A percentile compares a stretch with the other conserved stretches of the same genome.
phyloP scores from a whole-genome alignment of 495 filamentous ascomycete genomes.

The Neurospora tetraspora region DNA sequence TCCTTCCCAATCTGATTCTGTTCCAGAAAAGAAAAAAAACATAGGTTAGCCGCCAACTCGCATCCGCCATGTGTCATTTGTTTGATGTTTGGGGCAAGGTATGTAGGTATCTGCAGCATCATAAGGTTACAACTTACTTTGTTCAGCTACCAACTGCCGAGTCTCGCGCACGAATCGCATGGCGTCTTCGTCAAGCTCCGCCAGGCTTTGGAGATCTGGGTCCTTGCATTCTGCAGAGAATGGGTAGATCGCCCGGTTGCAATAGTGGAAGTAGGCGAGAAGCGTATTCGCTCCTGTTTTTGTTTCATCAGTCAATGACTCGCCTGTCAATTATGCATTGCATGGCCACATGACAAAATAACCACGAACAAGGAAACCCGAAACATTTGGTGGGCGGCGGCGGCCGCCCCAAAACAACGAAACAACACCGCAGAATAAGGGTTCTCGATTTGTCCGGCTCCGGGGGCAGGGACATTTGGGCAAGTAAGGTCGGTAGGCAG shows the following conservation, averaged over 20 bases:
- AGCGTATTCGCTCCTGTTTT: slow-evolving; percentile 45
- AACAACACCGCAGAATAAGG: background rate
- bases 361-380: background rate
- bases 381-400: background rate
- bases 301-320: slow-evolving; percentile 2
- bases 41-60: background rate
- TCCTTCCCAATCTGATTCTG: slow-evolving; percentile 31
- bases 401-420: background rate
- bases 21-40: background rate
- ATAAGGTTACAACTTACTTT: slow-evolving; percentile 27
- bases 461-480: background rate
- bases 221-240: slow-evolving; percentile 41
- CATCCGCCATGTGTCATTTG: background rate
- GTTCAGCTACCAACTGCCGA: slow-evolving; percentile 21
- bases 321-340: background rate
- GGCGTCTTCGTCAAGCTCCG: slow-evolving; percentile 31
- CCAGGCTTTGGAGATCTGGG: slow-evolving; percentile 33
- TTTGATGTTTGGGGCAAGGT: background rate
- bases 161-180: slow-evolving; percentile 31
- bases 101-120: background rate
- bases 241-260: slow-evolving; percentile 43
- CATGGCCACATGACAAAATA: background rate
- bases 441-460: background rate
- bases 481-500: slow-evolving; percentile 2
- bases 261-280: slow-evolving; percentile 49